phyloP scores from a whole-genome alignment of 2,329 filamentous ascomycete genomes.

The Alternaria ethzedia region DNA sequence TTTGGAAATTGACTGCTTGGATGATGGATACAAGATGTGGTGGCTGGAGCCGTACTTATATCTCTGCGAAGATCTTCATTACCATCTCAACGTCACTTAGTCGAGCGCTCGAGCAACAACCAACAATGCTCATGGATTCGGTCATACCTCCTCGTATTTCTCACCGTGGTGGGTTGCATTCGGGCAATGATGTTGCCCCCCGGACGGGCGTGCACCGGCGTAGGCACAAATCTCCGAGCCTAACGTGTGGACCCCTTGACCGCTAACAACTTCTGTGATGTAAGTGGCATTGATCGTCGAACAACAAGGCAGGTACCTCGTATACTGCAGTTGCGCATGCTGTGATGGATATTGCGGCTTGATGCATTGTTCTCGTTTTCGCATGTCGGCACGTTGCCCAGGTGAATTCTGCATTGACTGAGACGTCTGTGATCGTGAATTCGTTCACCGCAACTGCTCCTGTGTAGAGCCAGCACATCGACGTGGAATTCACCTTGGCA shows the following conservation, averaged over 20 bases:
- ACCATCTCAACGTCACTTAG: constrained; percentile 13
- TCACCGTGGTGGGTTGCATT: constrained; percentile 3
- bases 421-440: not conserved
- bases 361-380: not conserved
- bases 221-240: constrained; percentile 9
- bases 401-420: not conserved
- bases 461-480: not conserved
- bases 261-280: not conserved
- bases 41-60: constrained; percentile 20
- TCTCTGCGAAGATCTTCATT: not conserved
- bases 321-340: not conserved
- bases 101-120: not conserved
- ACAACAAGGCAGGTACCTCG: not conserved
- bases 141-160: constrained; percentile 1
- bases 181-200: not conserved
- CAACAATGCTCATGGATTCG: constrained; percentile 7
- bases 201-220: not conserved
- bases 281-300: constrained; percentile 2
- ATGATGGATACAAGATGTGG: not conserved
- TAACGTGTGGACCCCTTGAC: not conserved
- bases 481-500: not conserved
- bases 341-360: not conserved
- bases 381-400: not conserved
- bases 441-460: not conserved
- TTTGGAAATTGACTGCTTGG: not conserved